Percentiles rank a stretch among this genome's conserved stretches.
Conservation (phyloP, 2,329 filamentous ascomycete species). For the Rutstroemia sp. region DNA sequence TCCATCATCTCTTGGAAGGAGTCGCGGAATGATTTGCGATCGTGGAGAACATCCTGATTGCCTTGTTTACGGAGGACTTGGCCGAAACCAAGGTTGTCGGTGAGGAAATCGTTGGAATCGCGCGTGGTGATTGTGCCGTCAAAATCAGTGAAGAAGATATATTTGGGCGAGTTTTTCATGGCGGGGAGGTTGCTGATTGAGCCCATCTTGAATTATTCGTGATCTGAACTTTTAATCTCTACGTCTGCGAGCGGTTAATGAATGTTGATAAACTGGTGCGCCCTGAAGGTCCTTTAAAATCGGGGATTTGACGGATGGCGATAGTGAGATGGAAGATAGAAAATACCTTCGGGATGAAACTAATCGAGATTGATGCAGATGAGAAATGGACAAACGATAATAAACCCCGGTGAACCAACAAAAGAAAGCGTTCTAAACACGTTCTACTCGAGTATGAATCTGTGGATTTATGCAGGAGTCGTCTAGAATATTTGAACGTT, state of each 20-base stretch:
- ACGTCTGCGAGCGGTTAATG: background rate
- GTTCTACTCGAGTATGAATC: no score
- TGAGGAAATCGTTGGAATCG: slow-evolving; percentile 65
- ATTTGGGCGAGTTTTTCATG: slow-evolving; percentile 65
- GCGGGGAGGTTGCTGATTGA: slow-evolving; percentile 42
- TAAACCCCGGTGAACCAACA: background rate
- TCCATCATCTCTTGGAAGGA: slow-evolving; percentile 90
- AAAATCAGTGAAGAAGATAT: slow-evolving; percentile 99
- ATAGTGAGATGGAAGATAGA: background rate
- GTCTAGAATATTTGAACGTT: no score
- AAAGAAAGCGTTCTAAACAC: background rate
- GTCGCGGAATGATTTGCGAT: slow-evolving; percentile 69
- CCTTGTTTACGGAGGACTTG: slow-evolving; percentile 58
- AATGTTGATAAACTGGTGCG: background rate
- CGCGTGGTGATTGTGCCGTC: slow-evolving; percentile 85
- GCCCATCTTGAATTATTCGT: slow-evolving; percentile 15
- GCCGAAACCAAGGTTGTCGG: slow-evolving; percentile 87
- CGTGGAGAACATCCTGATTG: slow-evolving; percentile 71
- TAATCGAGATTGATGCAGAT: background rate
- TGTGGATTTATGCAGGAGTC: no score
- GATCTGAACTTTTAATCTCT: no score
- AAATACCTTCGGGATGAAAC: background rate
- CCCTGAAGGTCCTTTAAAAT: no score
- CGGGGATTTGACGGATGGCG: no score
- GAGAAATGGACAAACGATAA: background rate